A percentile compares a stretch with the other conserved stretches of the same genome.
phyloP scores from a whole-genome alignment of 306 rosid species.

The Castanopsis chinensis region DNA sequence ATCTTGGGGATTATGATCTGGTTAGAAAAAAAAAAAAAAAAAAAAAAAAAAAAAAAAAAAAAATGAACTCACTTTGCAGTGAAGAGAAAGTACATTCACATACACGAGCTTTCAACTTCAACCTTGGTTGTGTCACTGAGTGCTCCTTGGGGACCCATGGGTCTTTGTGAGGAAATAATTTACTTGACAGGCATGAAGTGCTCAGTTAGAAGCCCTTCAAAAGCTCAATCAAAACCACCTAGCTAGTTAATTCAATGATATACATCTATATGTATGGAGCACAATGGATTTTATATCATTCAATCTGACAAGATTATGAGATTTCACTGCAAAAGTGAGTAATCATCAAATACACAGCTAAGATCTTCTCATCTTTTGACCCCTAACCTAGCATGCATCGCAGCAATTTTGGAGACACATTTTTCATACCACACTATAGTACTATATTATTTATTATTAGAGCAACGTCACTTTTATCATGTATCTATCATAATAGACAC shows the following conservation, averaged over 20 bases:
- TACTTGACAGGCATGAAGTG: slow-evolving; percentile 46
- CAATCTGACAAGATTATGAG: slow-evolving; percentile 50
- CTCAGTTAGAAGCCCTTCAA: slow-evolving; percentile 35
- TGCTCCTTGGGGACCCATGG: slow-evolving; percentile 43
- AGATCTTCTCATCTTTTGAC: slow-evolving; percentile 11
- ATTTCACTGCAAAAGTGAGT: slow-evolving; percentile 54
- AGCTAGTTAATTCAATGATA: slow-evolving; percentile 35
- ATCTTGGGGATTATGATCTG: no score
- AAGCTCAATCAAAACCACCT: slow-evolving; percentile 34
- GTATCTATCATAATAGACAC: no score
- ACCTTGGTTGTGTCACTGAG: slow-evolving; percentile 16
- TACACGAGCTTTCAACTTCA: slow-evolving; percentile 15
- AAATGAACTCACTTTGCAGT: not conserved
- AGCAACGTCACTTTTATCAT: no score
- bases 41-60: no score
- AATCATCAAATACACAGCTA: slow-evolving; percentile 62
- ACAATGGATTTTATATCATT: slow-evolving; percentile 11
- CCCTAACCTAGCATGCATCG: no score
- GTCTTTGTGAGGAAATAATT: slow-evolving; percentile 40
- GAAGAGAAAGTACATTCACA: not conserved
- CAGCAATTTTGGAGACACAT: no score
- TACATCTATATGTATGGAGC: slow-evolving; percentile 24
- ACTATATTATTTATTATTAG: no score
- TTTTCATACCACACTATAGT: no score
- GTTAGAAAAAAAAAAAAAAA: no score